phyloP scores from a whole-genome alignment of 176 grass and related monocot genomes.

The Thalia dealbata region DNA sequence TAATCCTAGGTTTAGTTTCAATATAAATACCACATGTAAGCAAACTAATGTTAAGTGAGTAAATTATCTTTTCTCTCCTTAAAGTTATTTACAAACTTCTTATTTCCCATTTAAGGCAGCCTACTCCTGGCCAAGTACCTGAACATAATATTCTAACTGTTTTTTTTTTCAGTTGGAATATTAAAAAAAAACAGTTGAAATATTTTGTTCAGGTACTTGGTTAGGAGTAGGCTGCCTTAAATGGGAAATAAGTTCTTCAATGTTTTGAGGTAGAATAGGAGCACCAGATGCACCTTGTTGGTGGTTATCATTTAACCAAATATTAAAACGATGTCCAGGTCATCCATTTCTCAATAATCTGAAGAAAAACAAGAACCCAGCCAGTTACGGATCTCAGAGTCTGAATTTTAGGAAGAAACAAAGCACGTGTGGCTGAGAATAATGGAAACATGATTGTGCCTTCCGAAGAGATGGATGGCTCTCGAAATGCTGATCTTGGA shows the following conservation, averaged over 20 bases:
- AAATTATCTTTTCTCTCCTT: too few relatives aligned
- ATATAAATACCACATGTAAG: too few relatives aligned
- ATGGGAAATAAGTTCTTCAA: slow-evolving; percentile 79
- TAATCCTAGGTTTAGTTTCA: too few relatives aligned
- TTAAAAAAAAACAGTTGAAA: slow-evolving; percentile 24
- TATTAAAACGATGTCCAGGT: slow-evolving; percentile 89
- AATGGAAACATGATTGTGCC: slow-evolving; percentile 38
- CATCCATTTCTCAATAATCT: slow-evolving; percentile 67
- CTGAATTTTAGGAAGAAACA: slow-evolving; percentile 48
- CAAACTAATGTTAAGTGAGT: too few relatives aligned
- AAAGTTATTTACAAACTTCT: too few relatives aligned
- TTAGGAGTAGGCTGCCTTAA: slow-evolving; percentile 59
- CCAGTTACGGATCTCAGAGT: slow-evolving; percentile 40
- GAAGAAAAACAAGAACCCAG: slow-evolving; percentile 46
- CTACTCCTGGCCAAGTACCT: slow-evolving; percentile 43
- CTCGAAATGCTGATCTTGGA: slow-evolving; percentile 39
- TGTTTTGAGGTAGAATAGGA: slow-evolving; percentile 66
- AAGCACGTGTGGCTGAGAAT: slow-evolving; percentile 28
- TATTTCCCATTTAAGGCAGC: slow-evolving; percentile 72
- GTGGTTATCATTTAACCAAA: slow-evolving; percentile 81
- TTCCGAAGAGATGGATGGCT: slow-evolving; percentile 24
- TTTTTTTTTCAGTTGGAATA: too few relatives aligned
- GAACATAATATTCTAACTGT: slow-evolving; percentile 30
- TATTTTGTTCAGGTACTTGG: slow-evolving; percentile 42
- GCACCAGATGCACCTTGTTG: slow-evolving; percentile 53